Evolutionary conservation across 768 basidiomycete genomes (phyloP), one percentile per base, ranked within the genome.

Genomic region (Russula lepida): DNA sequence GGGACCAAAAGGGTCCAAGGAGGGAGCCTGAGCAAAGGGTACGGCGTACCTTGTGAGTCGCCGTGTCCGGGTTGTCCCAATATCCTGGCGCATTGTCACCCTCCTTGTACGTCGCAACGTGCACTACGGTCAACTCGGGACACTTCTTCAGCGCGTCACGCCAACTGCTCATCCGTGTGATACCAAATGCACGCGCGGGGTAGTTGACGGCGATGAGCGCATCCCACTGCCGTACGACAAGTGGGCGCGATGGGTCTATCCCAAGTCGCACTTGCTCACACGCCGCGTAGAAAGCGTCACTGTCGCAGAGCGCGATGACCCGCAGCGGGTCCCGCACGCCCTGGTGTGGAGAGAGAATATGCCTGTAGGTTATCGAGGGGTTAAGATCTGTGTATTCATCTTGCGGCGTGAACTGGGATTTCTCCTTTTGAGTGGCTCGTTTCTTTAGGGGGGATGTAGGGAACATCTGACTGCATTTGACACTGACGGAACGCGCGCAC

Each of bases 11-110:
- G 43, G 21, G n/a, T n/a, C n/a, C n/a, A n/a, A n/a, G n/a, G n/a
- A n/a, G n/a, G n/a, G n/a, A n/a, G n/a, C n/a, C n/a, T n/a, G n/a
- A 21, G 19, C 17, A n/a, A 43, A 9, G 41, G 15, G 62, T n/a
- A n/a, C n/a, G n/a, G n/a, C n/a, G n/a, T 48, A 92, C 94, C 81
- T 99, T 99, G 76, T 99, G 95, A 15, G 93, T 95, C 61, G 80
- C 79, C 1, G 88, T 86, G 71, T 95, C 86, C 13, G 94, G 84
- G 65, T 94, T 80, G n/a, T 89, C 84, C 86, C 90, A 92, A 71
- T 98, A 97, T 1, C 86, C 87, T 19, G 95, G 92, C 71, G 95
- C 88, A 50, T 75, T 75, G 56, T 89, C 89, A 6, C 92, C 92
- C 66, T 92, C 89, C 68, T 81, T 88, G 74, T 92, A 98, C 12